phyloP scores from a whole-genome alignment of 495 filamentous ascomycete species.

The Penicillium diatomitis region DNA sequence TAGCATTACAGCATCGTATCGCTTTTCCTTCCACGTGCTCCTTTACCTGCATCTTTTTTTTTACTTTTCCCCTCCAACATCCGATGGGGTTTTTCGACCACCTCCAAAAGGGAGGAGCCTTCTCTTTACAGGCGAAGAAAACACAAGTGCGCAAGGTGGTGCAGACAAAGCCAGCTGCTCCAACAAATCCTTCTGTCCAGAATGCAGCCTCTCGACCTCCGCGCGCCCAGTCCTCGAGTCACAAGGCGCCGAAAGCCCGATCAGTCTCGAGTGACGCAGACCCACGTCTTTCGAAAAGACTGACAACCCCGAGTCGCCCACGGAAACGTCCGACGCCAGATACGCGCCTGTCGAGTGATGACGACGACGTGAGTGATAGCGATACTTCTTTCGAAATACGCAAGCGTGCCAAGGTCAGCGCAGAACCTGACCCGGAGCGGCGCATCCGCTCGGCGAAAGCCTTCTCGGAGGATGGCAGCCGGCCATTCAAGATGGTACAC shows the following conservation, averaged over 20 bases:
- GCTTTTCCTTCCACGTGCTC: too few relatives aligned
- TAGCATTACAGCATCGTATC: too few relatives aligned
- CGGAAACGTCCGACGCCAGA: conserved; percentile 41
- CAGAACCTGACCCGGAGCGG: conserved; percentile 48
- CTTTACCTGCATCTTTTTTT: conserved; percentile 3
- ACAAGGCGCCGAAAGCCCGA: conserved; percentile 23
- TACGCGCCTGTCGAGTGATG: conserved; percentile 40
- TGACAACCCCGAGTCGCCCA: conserved; percentile 25
- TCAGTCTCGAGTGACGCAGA: conserved; percentile 28
- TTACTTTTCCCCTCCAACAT: conserved; percentile 2
- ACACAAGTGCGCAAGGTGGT: conserved; percentile 41
- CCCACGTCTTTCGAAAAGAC: conserved; percentile 25
- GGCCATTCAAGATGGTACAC: conserved; percentile 52
- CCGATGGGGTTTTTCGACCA: conserved; percentile 49
- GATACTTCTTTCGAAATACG: conserved; percentile 38
- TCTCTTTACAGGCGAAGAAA: conserved; percentile 42
- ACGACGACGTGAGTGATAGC: conserved; percentile 40
- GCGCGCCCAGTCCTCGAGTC: conserved; percentile 13
- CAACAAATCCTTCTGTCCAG: conserved; percentile 22
- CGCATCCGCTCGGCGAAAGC: conserved; percentile 50
- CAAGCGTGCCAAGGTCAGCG: conserved; percentile 38
- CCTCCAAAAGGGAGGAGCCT: conserved; percentile 44
- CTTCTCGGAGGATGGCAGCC: conserved; percentile 46
- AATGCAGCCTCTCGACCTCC: conserved; percentile 14
- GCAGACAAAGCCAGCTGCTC: conserved; percentile 27